A percentile compares a stretch with the other conserved stretches of the same genome.
Conservation (phyloP, 1,284 basidiomycete genomes). For the Boletus nobilissimus region DNA sequence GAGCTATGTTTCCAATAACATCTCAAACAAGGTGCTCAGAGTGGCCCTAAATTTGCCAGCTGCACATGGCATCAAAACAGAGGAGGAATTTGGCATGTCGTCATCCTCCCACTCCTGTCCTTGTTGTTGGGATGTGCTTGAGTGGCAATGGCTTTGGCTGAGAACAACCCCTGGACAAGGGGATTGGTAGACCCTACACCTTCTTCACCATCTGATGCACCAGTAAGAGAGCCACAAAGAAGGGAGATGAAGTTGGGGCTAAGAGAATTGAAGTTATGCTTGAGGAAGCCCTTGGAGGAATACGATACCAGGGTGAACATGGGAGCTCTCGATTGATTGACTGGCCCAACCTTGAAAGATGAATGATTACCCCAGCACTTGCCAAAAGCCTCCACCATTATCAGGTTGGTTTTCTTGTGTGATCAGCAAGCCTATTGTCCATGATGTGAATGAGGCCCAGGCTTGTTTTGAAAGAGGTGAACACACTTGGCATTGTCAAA, state of each 20-base stretch:
- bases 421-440: constrained; percentile 91
- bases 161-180: constrained; percentile 92
- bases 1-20: too few species aligned
- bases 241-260: constrained; percentile 95
- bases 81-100: too few species aligned
- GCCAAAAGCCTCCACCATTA: constrained; percentile 93
- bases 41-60: too few species aligned
- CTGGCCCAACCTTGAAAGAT: constrained; percentile 83
- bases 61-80: too few species aligned
- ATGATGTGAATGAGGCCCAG: constrained; percentile 96
- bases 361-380: constrained; percentile 96
- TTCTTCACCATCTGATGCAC: constrained; percentile 60
- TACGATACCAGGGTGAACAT: constrained; percentile 95
- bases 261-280: constrained; percentile 88
- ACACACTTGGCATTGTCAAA: constrained; percentile 94
- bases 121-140: constrained; percentile 92
- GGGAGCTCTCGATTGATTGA: constrained; percentile 83
- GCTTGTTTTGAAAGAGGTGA: constrained; percentile 86
- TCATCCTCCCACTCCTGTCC: too few species aligned
- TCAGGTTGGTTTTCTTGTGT: constrained; percentile 91
- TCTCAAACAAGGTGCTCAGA: too few species aligned
- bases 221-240: constrained; percentile 69
- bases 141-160: constrained; percentile 86
- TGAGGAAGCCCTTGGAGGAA: constrained; percentile 89
- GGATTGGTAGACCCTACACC: constrained; percentile 84